Evolutionary conservation across 306 rosid species (phyloP).

Genomic region (Albizia julibrissin): DNA sequence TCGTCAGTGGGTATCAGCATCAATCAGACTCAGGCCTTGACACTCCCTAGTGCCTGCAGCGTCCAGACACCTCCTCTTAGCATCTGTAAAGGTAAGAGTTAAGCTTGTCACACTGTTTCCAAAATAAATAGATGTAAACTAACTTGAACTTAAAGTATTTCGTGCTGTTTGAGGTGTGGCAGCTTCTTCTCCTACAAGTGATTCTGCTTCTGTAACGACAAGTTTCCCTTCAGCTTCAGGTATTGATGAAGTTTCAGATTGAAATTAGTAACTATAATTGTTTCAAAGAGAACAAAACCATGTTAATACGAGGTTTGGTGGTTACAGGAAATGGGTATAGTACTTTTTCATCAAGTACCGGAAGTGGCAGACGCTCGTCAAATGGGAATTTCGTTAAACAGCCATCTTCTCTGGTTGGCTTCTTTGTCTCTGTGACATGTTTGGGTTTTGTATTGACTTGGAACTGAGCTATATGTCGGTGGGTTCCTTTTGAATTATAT

Average conservation of each 20-base stretch:
- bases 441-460: conserved; percentile 25
- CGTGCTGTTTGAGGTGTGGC: conserved; percentile 4
- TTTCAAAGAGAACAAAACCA: neutral
- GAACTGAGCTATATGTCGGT: neutral
- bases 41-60: conserved; percentile 52
- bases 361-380: conserved; percentile 31
- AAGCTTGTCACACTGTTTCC: neutral
- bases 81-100: conserved; percentile 44
- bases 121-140: neutral
- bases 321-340: conserved; percentile 39
- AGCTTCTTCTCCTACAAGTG: conserved; percentile 36
- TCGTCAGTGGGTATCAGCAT: conserved; percentile 50
- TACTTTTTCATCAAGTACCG: conserved; percentile 27
- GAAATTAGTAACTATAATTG: neutral
- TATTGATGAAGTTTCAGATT: conserved; percentile 19
- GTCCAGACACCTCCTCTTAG: conserved; percentile 59
- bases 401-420: conserved; percentile 35
- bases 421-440: conserved; percentile 32
- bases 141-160: neutral
- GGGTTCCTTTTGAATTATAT: conserved; percentile 12
- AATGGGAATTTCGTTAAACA: conserved; percentile 28
- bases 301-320: neutral
- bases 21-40: conserved; percentile 59
- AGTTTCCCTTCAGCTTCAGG: conserved; percentile 45
- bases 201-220: conserved; percentile 33